Base-by-base conservation (phyloP, 768 basidiomycete genomes). In the Agaricus subrufescens region DNA sequence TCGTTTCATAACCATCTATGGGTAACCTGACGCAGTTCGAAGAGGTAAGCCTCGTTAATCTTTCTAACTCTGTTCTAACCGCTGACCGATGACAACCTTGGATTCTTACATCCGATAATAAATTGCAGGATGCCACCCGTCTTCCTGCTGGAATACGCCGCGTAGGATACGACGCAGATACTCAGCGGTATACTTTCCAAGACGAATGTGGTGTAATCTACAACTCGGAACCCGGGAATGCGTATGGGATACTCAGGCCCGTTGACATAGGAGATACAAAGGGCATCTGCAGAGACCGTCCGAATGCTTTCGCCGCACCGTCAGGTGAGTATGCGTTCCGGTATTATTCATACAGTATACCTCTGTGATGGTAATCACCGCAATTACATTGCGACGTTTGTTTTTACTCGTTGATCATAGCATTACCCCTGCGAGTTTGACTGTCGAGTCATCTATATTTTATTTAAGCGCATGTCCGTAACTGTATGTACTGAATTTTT, bases 101-200 rank as follows among this genome's bases (percentile, higher is more conserved):
- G 14, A 19, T 19, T n/a, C 43, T 44, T 44, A 44, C 43, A 1
- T 44, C 43, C 11, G 25, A 26, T 4, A 46, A 12, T 9, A 11
- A 3, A 6, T 34, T 34, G 11, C 14, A 46, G 45, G 45, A 46
- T 29, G 45, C n/a, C 11, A 11, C 25, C 4, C 45, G 45, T 40
- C 67, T 79, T 6, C 75, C 77, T 8, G 71, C 72, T 54, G 81
- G 81, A 29, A 68, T 83, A 61, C 71, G 68, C 48, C 71, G 83
- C 4, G 70, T 80, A 7, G 77, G 66, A 4, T 84, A 83, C 54
- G 83, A 84, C 58, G 73, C 79, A 0, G 83, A 84, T 52, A 72
- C 76, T 0, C 63, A 70, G 23, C 66, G 70, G 11, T 83, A 83
- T 56, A 77, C 73, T 4, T 84, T 82, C 46, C 62, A 69, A 29